A percentile compares a stretch with the other conserved stretches of the same genome.
Evolutionary conservation across 306 rosid genomes (phyloP).

Genomic region (cucumber (Cucumis sativus)): Cucumber_9930_V3 NC_026657.2:23907001-23907500

Average conservation of each 20-base stretch:
- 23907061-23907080: not conserved
- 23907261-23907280: constrained; percentile 63
- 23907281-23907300: constrained; percentile 66
- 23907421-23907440: constrained; percentile 58
- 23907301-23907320: constrained; percentile 88
- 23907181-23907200: not conserved
- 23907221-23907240: not conserved
- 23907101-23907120: constrained; percentile 37
- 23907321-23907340: constrained; percentile 88
- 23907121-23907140: not conserved
- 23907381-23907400: constrained; percentile 49
- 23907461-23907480: constrained; percentile 90
- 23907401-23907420: constrained; percentile 51
- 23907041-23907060: not conserved
- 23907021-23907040: not conserved
- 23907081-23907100: too few species aligned
- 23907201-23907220: not conserved
- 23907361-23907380: constrained; percentile 88
- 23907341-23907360: constrained; percentile 91
- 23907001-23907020: not conserved
- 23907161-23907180: not conserved
- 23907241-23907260: constrained; percentile 35
- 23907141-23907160: constrained; percentile 4
- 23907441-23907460: constrained; percentile 71
- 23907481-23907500: constrained; percentile 73